phyloP scores from a whole-genome alignment of 352 stramenopile genomes.

The Phytophthora vignae region DNA sequence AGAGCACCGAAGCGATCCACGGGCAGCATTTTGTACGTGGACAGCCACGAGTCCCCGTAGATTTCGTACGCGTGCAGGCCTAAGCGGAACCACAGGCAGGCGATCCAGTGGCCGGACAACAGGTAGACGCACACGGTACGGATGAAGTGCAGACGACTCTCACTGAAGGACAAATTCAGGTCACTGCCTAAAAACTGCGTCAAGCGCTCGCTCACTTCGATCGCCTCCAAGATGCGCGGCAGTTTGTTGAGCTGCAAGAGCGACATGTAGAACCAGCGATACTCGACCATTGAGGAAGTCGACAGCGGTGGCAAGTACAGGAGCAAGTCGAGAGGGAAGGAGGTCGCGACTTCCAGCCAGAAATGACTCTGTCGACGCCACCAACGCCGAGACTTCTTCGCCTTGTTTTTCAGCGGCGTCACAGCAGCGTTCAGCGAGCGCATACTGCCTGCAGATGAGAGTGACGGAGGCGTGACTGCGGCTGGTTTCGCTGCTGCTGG shows the following conservation, averaged over 20 bases:
- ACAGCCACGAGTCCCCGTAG: slow-evolving; percentile 68
- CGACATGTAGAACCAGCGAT: slow-evolving; percentile 67
- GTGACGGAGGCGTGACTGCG: background rate
- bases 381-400: slow-evolving; percentile 9
- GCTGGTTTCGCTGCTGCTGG: slow-evolving; percentile 1
- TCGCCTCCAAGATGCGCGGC: slow-evolving; percentile 52
- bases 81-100: slow-evolving; percentile 66
- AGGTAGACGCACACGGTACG: slow-evolving; percentile 60
- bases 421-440: background rate
- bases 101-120: slow-evolving; percentile 74
- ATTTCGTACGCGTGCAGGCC: slow-evolving; percentile 54
- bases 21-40: slow-evolving; percentile 59
- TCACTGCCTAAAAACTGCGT: slow-evolving; percentile 61
- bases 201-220: slow-evolving; percentile 60
- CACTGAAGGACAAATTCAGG: slow-evolving; percentile 58
- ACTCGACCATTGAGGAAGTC: slow-evolving; percentile 12
- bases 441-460: slow-evolving; percentile 11
- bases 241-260: slow-evolving; percentile 75
- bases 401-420: background rate
- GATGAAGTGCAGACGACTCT: slow-evolving; percentile 61
- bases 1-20: slow-evolving; percentile 55
- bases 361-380: slow-evolving; percentile 3
- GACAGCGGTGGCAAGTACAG: slow-evolving; percentile 51
- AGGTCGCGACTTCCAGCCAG: slow-evolving; percentile 44
- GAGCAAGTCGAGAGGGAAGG: slow-evolving; percentile 59